Base-by-base conservation (phyloP, 2,329 filamentous ascomycete species). In the Iodosphaeria phyllophila region DNA sequence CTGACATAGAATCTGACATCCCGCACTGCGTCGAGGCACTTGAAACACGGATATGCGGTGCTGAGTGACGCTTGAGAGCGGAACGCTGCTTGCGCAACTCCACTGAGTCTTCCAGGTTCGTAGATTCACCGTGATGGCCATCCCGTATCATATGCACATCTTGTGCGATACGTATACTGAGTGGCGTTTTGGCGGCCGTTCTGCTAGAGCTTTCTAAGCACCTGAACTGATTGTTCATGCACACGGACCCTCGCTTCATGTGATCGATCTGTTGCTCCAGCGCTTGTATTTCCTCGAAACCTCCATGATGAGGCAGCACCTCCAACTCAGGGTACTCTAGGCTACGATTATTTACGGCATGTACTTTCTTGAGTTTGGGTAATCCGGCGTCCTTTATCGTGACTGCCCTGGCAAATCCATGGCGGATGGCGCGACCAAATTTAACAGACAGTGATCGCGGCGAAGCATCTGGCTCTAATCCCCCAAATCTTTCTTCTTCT, bases 251-350 rank as follows among this genome's bases (percentile, higher is more conserved):
- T 17, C 35, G 41, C 29, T 45, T 48, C 31, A 48, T 39, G 3
- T 28, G 35, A 4, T 33, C 40, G n/a, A 49, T 46, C 20, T 44
- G 39, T 18, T 36, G 29, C 27, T 43, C 42, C 5, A 47, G 31
- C 16, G 44, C 44, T 21, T 45, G 33, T 4, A 48, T 25, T 20
- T 49, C 46, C 26, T 38, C 36, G 25, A 41, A 46, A 1, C 41
- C 37, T 10, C 33, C 38, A n/a, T 36, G 34, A 20, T 37, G 42
- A 5, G 46, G 44, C 19, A 45, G 35, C 18, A 48, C 37, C 26
- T 50, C 44, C 6, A 50, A 40, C 24, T 49, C 46, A 1, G 45
- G 46, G n/a, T 48, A 48, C 23, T 49, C 46, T 6, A 47, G 28
- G 28, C 37, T 18, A 10, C 33, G 28, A 11, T 31, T 13, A 27